Evolutionary conservation across 2,329 filamentous ascomycete genomes (phyloP).

Genomic region (Delphinella strobiligena): DNA sequence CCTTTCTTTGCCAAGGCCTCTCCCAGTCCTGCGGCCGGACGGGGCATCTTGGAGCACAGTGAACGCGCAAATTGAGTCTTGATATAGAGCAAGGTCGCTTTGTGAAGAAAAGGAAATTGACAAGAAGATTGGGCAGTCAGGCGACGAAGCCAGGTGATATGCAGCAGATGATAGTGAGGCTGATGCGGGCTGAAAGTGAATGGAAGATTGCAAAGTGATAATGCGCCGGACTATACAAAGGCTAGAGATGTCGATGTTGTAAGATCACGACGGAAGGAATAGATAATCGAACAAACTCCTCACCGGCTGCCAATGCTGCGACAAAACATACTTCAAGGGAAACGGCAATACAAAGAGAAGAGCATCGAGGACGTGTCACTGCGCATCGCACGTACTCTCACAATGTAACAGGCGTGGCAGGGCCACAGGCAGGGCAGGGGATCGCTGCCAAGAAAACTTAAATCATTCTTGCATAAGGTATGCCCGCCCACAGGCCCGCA

Average conservation of each 20-base stretch:
- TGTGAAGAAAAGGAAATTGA: no score
- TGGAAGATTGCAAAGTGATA: neutral
- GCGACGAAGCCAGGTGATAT: no score
- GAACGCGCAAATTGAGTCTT: no score
- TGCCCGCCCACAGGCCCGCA: no score
- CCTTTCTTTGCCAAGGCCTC: constrained; percentile 47
- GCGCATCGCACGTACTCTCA: no score
- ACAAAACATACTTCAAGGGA: neutral
- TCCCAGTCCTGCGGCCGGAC: constrained; percentile 24
- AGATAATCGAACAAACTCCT: no score
- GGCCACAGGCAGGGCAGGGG: neutral
- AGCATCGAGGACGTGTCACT: neutral
- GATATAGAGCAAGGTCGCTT: neutral
- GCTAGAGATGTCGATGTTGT: neutral
- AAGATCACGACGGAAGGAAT: neutral
- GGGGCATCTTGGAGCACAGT: no score
- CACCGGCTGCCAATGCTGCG: no score
- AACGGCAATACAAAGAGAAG: neutral
- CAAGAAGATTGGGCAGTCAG: no score
- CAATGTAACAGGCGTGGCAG: no score
- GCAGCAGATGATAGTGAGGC: no score
- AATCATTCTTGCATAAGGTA: no score
- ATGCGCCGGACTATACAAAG: neutral
- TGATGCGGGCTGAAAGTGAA: neutral
- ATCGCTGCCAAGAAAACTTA: neutral